phyloP scores from a whole-genome alignment of 352 stramenopile genomes.

The Discostella stelligera region DNA sequence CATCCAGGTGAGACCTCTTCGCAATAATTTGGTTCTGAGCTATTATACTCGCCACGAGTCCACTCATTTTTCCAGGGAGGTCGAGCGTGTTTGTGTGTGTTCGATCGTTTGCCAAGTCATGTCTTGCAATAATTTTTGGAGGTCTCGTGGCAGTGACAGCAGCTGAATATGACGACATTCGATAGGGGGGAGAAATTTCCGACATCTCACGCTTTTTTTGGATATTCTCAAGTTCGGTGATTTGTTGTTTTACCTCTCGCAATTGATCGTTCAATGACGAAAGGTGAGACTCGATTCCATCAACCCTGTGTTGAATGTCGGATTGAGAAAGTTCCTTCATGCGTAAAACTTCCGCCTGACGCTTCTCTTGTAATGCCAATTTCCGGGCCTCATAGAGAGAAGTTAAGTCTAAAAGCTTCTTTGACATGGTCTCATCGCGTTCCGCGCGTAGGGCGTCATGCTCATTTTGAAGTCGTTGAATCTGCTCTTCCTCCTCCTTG shows the following conservation, averaged over 20 bases:
- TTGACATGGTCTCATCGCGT: constrained; percentile 16
- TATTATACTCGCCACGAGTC: constrained; percentile 56
- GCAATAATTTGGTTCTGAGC: constrained; percentile 64
- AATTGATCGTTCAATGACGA: constrained; percentile 15
- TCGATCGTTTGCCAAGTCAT: constrained; percentile 8
- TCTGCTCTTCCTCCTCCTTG: constrained; percentile 26
- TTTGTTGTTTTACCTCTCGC: constrained; percentile 27
- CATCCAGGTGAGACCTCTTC: constrained; percentile 56
- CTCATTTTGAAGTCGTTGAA: constrained; percentile 9
- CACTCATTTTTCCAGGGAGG: constrained; percentile 38
- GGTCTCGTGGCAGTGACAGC: neutral
- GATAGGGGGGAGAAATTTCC: neutral
- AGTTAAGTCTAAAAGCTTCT: constrained; percentile 11
- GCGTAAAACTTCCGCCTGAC: neutral
- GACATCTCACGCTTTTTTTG: constrained; percentile 4
- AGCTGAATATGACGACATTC: neutral
- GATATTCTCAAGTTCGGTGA: constrained; percentile 21
- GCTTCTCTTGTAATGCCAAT: constrained; percentile 12
- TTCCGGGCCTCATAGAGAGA: constrained; percentile 11
- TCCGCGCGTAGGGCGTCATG: constrained; percentile 7
- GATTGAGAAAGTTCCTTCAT: constrained; percentile 29
- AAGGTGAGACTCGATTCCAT: constrained; percentile 28
- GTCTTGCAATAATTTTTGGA: constrained; percentile 12
- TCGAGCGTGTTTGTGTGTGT: constrained; percentile 25
- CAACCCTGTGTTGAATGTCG: constrained; percentile 18